These are phyloP conservation scores for Cordyceps militaris DNA, from an alignment of 2,329 filamentous ascomycete species.

Conservation along the genomic window DNA sequence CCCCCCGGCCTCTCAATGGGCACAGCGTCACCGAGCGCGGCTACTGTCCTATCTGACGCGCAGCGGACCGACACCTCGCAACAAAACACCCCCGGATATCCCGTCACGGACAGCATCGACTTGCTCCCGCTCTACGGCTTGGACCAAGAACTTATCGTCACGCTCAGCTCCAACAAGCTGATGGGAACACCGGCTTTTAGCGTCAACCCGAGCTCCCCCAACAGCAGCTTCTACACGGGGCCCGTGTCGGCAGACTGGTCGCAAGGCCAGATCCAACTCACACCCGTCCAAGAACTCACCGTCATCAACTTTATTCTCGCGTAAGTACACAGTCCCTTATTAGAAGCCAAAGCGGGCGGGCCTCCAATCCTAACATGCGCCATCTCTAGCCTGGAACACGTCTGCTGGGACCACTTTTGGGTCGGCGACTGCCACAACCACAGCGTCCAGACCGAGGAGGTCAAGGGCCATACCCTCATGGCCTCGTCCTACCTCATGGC, in stretches of 20 bases:
- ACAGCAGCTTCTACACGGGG: constrained; percentile 16
- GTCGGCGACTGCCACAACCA: constrained; percentile 32
- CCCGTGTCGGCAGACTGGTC: constrained; percentile 17
- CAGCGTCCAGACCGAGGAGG: constrained; percentile 23
- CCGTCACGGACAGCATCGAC: constrained; percentile 3
- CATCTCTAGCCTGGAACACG: constrained; percentile 40
- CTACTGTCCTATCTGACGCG: constrained; percentile 12
- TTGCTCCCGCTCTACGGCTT: constrained; percentile 22
- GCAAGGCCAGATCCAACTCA: constrained; percentile 23
- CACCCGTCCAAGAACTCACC: constrained; percentile 34
- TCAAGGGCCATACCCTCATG: constrained; percentile 38
- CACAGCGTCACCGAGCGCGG: constrained; percentile 4
- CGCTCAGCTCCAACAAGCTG: constrained; percentile 33
- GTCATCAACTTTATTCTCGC: constrained; percentile 48
- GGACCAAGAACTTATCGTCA: constrained; percentile 33
- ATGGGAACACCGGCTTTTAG: constrained; percentile 38
- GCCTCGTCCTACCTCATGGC: constrained; percentile 37
- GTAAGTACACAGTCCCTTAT: constrained; percentile 28
- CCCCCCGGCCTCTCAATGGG: constrained; percentile 11
- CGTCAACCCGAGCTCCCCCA: constrained; percentile 26
- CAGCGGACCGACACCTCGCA: not conserved
- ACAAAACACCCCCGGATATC: not conserved
- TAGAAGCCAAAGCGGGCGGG: not conserved
- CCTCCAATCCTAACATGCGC: not conserved
- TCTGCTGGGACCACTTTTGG: constrained; percentile 45